Evolutionary conservation across 306 rosid species (phyloP).

Genomic region (Vicia sativa): DNA sequence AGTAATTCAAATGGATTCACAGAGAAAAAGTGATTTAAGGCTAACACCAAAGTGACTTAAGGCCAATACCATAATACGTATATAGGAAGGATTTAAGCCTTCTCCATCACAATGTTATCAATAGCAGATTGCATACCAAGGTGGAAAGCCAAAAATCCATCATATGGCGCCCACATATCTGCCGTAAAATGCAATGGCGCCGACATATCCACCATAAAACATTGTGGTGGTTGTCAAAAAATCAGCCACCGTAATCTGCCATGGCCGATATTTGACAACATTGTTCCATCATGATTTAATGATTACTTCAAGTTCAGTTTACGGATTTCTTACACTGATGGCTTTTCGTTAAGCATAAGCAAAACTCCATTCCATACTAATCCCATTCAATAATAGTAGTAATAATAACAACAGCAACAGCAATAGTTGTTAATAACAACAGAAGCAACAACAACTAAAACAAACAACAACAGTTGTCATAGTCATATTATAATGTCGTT

Average conservation of each 20-base stretch:
- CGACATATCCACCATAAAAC: too few relatives aligned
- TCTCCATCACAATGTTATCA: neutral
- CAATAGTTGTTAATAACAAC: neutral
- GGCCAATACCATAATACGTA: neutral
- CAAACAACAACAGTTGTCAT: neutral
- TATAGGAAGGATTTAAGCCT: conserved; percentile 13
- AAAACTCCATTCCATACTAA: conserved; percentile 21
- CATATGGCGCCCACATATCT: too few relatives aligned
- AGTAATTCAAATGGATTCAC: conserved; percentile 25
- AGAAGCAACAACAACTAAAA: neutral
- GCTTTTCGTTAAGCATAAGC: conserved; percentile 21
- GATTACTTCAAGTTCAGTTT: conserved; percentile 20
- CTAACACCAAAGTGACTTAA: conserved; percentile 5
- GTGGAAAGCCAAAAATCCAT: too few relatives aligned
- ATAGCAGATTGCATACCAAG: too few relatives aligned
- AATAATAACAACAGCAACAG: neutral
- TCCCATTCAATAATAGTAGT: conserved; percentile 6
- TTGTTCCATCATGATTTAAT: conserved; percentile 4
- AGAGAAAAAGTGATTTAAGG: conserved; percentile 3
- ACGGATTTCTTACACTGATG: conserved; percentile 9
- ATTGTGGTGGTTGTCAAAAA: too few relatives aligned
- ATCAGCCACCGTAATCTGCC: too few relatives aligned
- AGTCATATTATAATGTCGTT: conserved; percentile 25
- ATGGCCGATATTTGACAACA: too few relatives aligned
- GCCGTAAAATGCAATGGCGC: too few relatives aligned